Conservation (phyloP, 2,329 filamentous ascomycete species). For the Zymoseptoria pseudotritici region DNA sequence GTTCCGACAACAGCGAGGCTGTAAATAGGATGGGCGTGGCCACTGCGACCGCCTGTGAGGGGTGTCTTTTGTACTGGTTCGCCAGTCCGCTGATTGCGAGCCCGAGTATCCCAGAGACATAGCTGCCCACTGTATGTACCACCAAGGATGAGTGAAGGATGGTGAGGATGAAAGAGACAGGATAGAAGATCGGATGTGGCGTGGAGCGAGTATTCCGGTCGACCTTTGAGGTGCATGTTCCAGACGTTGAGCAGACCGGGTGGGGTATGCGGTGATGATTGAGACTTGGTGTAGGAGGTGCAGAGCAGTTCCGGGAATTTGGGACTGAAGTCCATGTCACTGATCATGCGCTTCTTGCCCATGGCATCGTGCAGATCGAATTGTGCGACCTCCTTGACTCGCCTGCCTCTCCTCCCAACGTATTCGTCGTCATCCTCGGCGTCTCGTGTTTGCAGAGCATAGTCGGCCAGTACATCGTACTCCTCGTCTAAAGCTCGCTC, state of each 20-base stretch:
- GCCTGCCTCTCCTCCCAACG: slow-evolving; percentile 62
- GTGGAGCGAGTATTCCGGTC: slow-evolving; percentile 94
- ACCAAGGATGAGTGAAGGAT: slow-evolving; percentile 91
- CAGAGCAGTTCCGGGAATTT: slow-evolving; percentile 86
- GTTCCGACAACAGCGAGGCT: slow-evolving; percentile 92
- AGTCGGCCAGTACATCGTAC: slow-evolving; percentile 93
- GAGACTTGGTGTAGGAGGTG: slow-evolving; percentile 84
- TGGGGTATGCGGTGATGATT: slow-evolving; percentile 66
- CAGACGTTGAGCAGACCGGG: slow-evolving; percentile 92
- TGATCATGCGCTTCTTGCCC: slow-evolving; percentile 98
- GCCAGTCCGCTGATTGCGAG: slow-evolving; percentile 55
- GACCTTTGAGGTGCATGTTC: slow-evolving; percentile 90
- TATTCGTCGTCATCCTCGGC: slow-evolving; percentile 72
- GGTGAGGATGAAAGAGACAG: slow-evolving; percentile 97
- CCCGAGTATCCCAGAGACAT: slow-evolving; percentile 91
- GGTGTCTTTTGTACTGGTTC: slow-evolving; percentile 91
- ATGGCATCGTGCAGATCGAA: slow-evolving; percentile 76
- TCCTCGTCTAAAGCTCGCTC: slow-evolving; percentile 91
- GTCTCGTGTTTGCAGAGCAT: slow-evolving; percentile 68
- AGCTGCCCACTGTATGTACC: slow-evolving; percentile 96
- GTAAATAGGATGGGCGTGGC: slow-evolving; percentile 95
- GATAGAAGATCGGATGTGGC: slow-evolving; percentile 92
- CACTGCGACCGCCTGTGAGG: slow-evolving; percentile 68
- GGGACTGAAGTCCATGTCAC: slow-evolving; percentile 87
- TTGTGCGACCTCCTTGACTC: slow-evolving; percentile 80